Conservation (phyloP, 169 alveolate genomes). For the Plasmodium sp. region DNA sequence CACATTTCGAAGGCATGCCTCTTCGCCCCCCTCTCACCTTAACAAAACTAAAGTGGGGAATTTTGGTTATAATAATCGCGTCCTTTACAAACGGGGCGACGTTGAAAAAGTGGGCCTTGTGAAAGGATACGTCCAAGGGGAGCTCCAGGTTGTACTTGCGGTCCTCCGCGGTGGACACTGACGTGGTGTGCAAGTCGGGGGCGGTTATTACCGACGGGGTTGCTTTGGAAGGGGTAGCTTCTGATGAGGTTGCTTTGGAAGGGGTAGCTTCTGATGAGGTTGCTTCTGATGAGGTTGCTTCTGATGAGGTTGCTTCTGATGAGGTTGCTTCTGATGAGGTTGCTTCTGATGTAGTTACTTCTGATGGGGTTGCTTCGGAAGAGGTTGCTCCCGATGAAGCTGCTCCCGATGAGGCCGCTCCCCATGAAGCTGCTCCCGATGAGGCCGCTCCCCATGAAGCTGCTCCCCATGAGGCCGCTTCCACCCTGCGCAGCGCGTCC, state of each 20-base stretch:
- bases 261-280: not conserved
- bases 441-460: not conserved
- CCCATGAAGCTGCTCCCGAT: not conserved
- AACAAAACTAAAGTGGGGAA: conserved; percentile 55
- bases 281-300: not conserved
- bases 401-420: not conserved
- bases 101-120: conserved; percentile 72
- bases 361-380: not conserved
- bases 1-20: not conserved
- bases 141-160: conserved; percentile 29
- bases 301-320: not conserved
- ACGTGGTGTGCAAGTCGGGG: conserved; percentile 27
- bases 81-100: conserved; percentile 62
- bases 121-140: conserved; percentile 66
- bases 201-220: not conserved
- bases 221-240: not conserved
- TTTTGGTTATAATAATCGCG: conserved; percentile 57
- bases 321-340: not conserved
- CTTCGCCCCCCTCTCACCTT: conserved; percentile 13
- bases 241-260: not conserved
- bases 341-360: not conserved
- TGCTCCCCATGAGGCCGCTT: not conserved
- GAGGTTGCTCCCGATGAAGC: not conserved
- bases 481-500: not conserved
- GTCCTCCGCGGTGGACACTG: conserved; percentile 54